Conservation (phyloP, 306 rosid genomes). For the Rosa rugosa region DNA sequence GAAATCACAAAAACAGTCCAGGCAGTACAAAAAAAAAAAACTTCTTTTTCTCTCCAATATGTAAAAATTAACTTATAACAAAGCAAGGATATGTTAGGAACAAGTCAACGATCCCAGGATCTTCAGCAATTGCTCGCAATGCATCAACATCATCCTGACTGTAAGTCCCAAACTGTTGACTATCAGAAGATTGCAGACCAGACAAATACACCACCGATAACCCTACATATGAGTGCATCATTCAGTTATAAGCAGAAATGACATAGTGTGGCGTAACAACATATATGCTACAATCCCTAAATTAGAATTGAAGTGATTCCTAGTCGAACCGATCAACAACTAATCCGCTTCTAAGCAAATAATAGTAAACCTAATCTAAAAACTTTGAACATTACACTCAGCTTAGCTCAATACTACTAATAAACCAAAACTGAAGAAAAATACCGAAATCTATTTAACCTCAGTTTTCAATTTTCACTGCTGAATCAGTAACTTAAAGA, state of each 20-base stretch:
- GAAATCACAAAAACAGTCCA: slow-evolving; percentile 33
- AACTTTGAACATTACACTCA: not conserved
- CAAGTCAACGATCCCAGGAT: slow-evolving; percentile 72
- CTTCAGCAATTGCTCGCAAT: slow-evolving; percentile 90
- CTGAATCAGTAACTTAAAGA: not conserved
- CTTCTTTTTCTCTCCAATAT: not conserved
- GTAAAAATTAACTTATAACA: slow-evolving; percentile 1
- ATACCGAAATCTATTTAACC: not conserved
- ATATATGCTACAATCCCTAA: not conserved
- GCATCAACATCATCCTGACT: slow-evolving; percentile 85
- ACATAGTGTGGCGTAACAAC: not conserved
- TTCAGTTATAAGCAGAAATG: slow-evolving; percentile 17
- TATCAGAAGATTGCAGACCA: slow-evolving; percentile 53
- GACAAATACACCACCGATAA: slow-evolving; percentile 79
- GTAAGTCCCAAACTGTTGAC: slow-evolving; percentile 76
- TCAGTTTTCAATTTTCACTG: not conserved
- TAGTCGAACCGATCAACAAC: not conserved
- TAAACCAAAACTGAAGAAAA: not conserved
- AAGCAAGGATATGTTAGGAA: slow-evolving; percentile 89
- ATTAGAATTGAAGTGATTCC: no score
- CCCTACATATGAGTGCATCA: slow-evolving; percentile 38
- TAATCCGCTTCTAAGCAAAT: not conserved
- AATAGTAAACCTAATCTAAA: not conserved
- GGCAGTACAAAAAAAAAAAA: slow-evolving; percentile 16
- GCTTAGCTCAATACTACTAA: not conserved